Evolutionary conservation across 2,329 filamentous ascomycete species (phyloP).

Genomic region (Aureobasidium musti): DNA sequence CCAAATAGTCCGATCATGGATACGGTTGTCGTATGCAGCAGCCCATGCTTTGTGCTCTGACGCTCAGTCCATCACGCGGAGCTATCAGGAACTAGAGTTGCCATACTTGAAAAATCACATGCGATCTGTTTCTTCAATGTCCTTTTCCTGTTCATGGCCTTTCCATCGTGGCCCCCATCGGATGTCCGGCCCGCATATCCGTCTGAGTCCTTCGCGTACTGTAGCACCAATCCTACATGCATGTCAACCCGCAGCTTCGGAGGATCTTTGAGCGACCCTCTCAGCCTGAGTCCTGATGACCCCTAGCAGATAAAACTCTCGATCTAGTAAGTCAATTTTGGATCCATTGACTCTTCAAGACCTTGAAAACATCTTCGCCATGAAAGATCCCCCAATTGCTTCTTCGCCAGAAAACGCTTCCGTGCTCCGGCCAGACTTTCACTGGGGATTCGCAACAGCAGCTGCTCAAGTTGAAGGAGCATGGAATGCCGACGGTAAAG

Average conservation of each 20-base stretch:
- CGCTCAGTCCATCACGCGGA: too few species aligned
- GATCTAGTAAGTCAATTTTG: background rate
- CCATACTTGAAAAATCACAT: too few species aligned
- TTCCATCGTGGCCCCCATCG: background rate
- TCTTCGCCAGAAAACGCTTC: conserved; percentile 18
- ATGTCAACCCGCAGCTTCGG: background rate
- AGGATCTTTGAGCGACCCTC: conserved; percentile 7
- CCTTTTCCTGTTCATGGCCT: too few species aligned
- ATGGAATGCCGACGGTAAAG: conserved; percentile 49
- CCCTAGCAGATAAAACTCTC: background rate
- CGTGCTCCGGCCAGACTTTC: conserved; percentile 43
- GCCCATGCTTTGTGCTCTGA: too few species aligned
- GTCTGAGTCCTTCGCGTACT: background rate
- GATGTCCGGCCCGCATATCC: background rate
- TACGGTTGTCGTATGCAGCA: too few species aligned
- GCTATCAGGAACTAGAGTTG: too few species aligned
- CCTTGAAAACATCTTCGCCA: background rate
- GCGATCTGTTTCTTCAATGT: too few species aligned
- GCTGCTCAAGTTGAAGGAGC: conserved; percentile 51
- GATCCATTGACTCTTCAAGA: too few species aligned
- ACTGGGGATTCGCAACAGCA: conserved; percentile 49
- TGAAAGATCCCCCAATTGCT: conserved; percentile 20
- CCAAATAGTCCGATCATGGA: too few species aligned
- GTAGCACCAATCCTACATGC: background rate
- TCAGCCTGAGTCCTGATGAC: background rate